phyloP scores from a whole-genome alignment of 192 early-diverging fungal species.

The Physocladia obscura region DNA sequence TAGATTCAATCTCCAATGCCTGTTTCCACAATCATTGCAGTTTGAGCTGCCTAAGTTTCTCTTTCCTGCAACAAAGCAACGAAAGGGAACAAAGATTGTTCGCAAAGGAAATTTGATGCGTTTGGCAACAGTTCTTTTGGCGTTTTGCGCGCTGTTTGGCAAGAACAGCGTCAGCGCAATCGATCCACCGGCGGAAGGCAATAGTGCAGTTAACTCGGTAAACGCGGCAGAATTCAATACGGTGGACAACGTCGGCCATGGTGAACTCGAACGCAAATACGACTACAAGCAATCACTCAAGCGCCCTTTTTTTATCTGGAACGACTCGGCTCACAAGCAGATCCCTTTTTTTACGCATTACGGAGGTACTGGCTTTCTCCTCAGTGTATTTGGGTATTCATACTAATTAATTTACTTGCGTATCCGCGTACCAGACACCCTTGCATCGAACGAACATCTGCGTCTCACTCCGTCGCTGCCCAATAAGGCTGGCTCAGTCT shows the following conservation, averaged over 20 bases:
- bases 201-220: too few species aligned
- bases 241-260: slow-evolving; percentile 16
- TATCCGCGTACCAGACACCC: slow-evolving; percentile 22
- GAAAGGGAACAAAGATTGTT: too few species aligned
- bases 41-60: too few species aligned
- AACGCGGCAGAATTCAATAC: too few species aligned
- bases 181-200: too few species aligned
- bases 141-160: too few species aligned
- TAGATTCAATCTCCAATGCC: too few species aligned
- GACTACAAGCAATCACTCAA: slow-evolving; percentile 44
- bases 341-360: slow-evolving; percentile 32
- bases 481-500: slow-evolving; percentile 55
- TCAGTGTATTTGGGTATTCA: background rate
- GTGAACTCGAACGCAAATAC: slow-evolving; percentile 26
- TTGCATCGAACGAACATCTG: slow-evolving; percentile 29
- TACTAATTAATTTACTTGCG: background rate
- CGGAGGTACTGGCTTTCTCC: slow-evolving; percentile 20
- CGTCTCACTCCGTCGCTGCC: slow-evolving; percentile 66
- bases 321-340: slow-evolving; percentile 11
- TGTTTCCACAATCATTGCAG: too few species aligned
- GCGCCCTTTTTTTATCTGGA: slow-evolving; percentile 36
- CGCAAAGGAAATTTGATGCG: too few species aligned
- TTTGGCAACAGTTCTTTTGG: too few species aligned
- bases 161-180: too few species aligned
- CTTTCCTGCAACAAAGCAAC: too few species aligned